These are phyloP conservation scores for Quercus parvula DNA, from an alignment of 306 rosid species.

Conservation along the genomic window DNA sequence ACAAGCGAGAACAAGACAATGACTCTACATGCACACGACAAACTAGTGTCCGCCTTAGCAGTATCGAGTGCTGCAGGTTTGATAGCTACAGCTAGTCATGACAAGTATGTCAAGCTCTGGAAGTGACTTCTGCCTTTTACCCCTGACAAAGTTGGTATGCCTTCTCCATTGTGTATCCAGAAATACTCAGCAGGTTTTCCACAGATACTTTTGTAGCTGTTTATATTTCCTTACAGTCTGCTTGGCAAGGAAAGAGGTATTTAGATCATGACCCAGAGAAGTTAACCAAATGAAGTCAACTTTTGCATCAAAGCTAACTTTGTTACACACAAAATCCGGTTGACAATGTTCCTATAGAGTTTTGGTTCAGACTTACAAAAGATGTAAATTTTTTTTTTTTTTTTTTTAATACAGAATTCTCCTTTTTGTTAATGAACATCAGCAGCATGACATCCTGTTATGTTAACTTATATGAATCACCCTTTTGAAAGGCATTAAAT, in stretches of 20 bases:
- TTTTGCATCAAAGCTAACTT: neutral
- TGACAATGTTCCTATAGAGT: constrained; percentile 4
- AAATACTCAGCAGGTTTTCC: neutral
- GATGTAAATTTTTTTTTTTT: neutral
- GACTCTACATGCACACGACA: constrained; percentile 52
- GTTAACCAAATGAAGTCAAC: constrained; percentile 17
- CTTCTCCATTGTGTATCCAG: constrained; percentile 1
- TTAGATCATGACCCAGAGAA: constrained; percentile 18
- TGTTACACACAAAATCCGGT: neutral
- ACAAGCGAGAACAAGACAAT: constrained; percentile 45
- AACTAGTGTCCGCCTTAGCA: constrained; percentile 60
- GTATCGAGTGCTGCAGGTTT: constrained; percentile 48
- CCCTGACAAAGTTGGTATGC: neutral
- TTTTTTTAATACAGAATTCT: neutral
- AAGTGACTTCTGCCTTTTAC: constrained; percentile 34
- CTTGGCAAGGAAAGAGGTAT: constrained; percentile 1
- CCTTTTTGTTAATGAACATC: neutral
- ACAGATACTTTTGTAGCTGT: constrained; percentile 8
- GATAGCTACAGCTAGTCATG: constrained; percentile 78
- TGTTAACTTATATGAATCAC: neutral
- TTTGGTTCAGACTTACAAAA: constrained; percentile 7
- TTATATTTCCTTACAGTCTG: neutral
- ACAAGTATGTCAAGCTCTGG: constrained; percentile 70
- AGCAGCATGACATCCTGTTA: neutral
- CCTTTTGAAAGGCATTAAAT: neutral